Evolutionary conservation across 2,329 filamentous ascomycete species (phyloP).

Genomic region (Kalmusia sp.): DNA sequence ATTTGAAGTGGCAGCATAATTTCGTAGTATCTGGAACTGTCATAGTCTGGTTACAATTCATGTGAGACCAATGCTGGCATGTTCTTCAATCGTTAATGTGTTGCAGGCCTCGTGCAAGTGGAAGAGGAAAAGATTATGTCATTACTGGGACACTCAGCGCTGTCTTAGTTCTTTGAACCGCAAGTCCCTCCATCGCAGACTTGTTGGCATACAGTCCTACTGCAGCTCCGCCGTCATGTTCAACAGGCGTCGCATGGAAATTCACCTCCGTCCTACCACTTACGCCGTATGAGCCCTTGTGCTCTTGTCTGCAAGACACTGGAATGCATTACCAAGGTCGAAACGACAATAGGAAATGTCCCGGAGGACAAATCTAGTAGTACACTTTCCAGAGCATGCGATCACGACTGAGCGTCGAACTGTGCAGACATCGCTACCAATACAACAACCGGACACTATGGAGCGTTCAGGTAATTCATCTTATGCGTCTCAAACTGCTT

Average conservation of each 20-base stretch:
- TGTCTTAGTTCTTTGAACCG: background rate
- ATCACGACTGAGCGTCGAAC: background rate
- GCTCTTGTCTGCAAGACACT: constrained; percentile 9
- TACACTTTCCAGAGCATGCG: background rate
- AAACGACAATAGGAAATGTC: background rate
- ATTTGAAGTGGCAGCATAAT: too few species aligned
- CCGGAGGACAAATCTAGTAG: background rate
- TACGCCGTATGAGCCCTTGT: constrained; percentile 5
- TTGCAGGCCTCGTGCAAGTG: too few species aligned
- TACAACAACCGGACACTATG: constrained; percentile 1
- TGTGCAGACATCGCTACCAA: background rate
- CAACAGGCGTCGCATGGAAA: background rate
- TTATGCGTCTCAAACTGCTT: background rate
- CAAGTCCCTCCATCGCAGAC: background rate
- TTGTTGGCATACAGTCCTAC: background rate
- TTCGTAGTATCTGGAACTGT: too few species aligned
- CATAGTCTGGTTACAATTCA: too few species aligned
- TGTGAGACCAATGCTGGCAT: too few species aligned
- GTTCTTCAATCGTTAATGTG: too few species aligned
- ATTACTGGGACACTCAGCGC: background rate
- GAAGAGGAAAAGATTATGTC: background rate
- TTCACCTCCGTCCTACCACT: background rate
- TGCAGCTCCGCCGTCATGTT: background rate
- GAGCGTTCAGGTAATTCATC: constrained; percentile 10
- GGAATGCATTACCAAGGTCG: background rate